Conservation (phyloP, 305 asterid genomes). For the Fraxinus floribunda region DNA sequence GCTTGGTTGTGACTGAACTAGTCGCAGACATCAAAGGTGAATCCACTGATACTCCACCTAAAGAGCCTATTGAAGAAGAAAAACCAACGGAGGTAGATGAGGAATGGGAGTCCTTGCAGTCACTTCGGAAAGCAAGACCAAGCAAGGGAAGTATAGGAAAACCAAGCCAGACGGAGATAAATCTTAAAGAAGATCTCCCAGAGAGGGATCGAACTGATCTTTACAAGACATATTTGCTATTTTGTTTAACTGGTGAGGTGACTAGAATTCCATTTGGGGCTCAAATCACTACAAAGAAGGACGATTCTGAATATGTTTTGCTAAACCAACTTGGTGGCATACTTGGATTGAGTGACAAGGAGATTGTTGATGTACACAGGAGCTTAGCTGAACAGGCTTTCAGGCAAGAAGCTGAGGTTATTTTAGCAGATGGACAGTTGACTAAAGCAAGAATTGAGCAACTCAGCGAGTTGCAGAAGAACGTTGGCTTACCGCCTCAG, state of each 20-base stretch:
- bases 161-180: slow-evolving; percentile 76
- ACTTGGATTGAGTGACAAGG: slow-evolving; percentile 74
- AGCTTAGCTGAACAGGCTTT: slow-evolving; percentile 90
- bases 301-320: slow-evolving; percentile 71
- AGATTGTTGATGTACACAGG: slow-evolving; percentile 80
- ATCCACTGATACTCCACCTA: slow-evolving; percentile 48
- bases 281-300: slow-evolving; percentile 70
- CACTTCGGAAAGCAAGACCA: slow-evolving; percentile 68
- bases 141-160: slow-evolving; percentile 47
- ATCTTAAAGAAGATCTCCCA: slow-evolving; percentile 81
- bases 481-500: slow-evolving; percentile 78
- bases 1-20: slow-evolving; percentile 71
- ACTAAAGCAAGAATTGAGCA: slow-evolving; percentile 74
- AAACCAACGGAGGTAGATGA: slow-evolving; percentile 43
- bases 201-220: slow-evolving; percentile 82
- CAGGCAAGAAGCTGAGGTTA: slow-evolving; percentile 86
- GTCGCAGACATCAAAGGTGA: slow-evolving; percentile 93
- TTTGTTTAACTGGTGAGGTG: slow-evolving; percentile 82
- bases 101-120: slow-evolving; percentile 84
- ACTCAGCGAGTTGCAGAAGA: slow-evolving; percentile 72
- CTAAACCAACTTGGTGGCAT: slow-evolving; percentile 79
- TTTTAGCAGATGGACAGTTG: slow-evolving; percentile 91
- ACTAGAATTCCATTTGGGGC: slow-evolving; percentile 75
- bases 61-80: slow-evolving; percentile 46
- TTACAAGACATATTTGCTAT: slow-evolving; percentile 83